Base-by-base conservation (phyloP, 192 early-diverging fungal species). In the Coemansia nantahalensis region DNA sequence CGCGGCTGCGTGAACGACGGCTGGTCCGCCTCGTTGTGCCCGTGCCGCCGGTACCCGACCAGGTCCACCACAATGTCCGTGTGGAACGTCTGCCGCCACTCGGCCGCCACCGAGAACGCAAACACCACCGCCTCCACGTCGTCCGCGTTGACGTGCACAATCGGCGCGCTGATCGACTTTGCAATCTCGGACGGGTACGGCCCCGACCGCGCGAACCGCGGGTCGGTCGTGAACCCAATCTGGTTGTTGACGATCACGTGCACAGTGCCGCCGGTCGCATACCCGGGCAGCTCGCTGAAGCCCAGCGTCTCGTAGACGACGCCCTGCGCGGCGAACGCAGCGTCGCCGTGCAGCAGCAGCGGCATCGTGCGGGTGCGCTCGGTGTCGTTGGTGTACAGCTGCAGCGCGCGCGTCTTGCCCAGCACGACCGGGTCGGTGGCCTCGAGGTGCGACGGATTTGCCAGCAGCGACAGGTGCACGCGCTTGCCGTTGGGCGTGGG, bases 201-300 rank as follows among this genome's bases (percentile, higher is more conserved):
- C 15, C 93, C 95, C 37, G 91, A 94, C 37, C 96, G 89, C 36
- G 91, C 81, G 67, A 93, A 94, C 30, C 92, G 84, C 38, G 96
- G 96, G 65, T 98, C 94, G 19, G 96, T 98, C 22, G 96, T 98
- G 82, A 98, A 98, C 38, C 96, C 96, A 53, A 98, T 88, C 80
- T 98, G 96, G 84, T 98, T 98, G 86, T 98, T 98, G 66, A 95
- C 90, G 32, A 98, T 84, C 51, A 96, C 84, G 83, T 98, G 96
- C 59, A 98, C 82, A 12, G 93, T 93, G 30, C 96, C 96, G 59
- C 96, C 96, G 15, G 93, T 97, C 11, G 92, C 83, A 84, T 97
- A 98, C 34, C 86, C 84, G 24, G 94, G 94, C 53, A 98, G 78
- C 65, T 96, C 94, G 55, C 86, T 85, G 79, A 98, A 90, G 17